These are phyloP conservation scores for Aurantiochytrium sp. DNA, from an alignment of 108 stramenopile species.

Conservation along the genomic window DNA sequence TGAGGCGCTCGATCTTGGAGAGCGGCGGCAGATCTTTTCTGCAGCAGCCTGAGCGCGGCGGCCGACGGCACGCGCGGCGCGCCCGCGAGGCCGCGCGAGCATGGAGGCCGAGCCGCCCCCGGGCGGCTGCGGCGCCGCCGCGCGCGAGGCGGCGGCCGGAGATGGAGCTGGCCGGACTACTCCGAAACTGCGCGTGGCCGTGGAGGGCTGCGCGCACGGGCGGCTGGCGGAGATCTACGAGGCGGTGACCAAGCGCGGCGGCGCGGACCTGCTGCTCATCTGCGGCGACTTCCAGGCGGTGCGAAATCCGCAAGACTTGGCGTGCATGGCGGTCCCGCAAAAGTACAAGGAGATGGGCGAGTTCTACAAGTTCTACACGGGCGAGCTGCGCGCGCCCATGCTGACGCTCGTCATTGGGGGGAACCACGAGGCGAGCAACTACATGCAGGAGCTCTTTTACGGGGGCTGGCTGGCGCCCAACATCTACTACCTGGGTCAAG, in stretches of 20 bases:
- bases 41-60: too few species aligned
- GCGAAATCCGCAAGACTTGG: slow-evolving; percentile 75
- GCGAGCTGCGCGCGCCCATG: slow-evolving; percentile 75
- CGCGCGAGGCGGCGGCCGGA: too few species aligned
- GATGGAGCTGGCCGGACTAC: too few species aligned
- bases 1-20: too few species aligned
- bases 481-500: slow-evolving; percentile 91
- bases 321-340: slow-evolving; percentile 75
- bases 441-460: slow-evolving; percentile 84
- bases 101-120: too few species aligned
- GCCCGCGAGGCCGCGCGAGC: too few species aligned
- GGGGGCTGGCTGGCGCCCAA: slow-evolving; percentile 99
- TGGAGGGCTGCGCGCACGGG: slow-evolving; percentile 98
- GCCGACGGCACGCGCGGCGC: too few species aligned
- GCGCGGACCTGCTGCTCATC: slow-evolving; percentile 82
- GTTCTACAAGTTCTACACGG: slow-evolving; percentile 87
- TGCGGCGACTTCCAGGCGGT: slow-evolving; percentile 98
- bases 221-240: slow-evolving; percentile 89
- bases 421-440: slow-evolving; percentile 94
- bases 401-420: slow-evolving; percentile 94
- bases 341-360: slow-evolving; percentile 80
- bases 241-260: slow-evolving; percentile 49
- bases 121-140: too few species aligned
- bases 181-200: slow-evolving; percentile 38
- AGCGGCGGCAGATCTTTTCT: too few species aligned